phyloP scores from a whole-genome alignment of 305 asterid genomes.

The Plantago lanceolata region DNA sequence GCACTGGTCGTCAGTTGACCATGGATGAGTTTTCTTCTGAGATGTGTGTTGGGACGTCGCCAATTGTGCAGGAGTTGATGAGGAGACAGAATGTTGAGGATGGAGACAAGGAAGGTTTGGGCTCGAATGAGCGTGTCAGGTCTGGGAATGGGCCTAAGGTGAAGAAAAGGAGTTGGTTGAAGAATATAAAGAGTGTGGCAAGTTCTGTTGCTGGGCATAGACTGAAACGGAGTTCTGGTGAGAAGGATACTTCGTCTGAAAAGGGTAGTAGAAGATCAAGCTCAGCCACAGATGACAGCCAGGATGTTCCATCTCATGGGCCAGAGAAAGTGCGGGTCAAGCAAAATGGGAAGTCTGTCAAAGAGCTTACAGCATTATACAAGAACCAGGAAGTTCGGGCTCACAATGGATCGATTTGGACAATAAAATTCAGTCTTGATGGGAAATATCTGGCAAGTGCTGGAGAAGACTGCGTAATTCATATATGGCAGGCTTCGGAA shows the following conservation, averaged over 20 bases:
- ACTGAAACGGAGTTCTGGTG: constrained; percentile 86
- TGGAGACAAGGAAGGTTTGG: constrained; percentile 53
- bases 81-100: constrained; percentile 90
- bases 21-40: constrained; percentile 82
- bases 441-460: constrained; percentile 98
- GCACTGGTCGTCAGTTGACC: constrained; percentile 81
- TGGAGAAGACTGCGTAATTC: constrained; percentile 96
- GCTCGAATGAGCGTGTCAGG: constrained; percentile 48
- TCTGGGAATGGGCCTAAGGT: constrained; percentile 51
- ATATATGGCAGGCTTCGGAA: constrained; percentile 87
- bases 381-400: constrained; percentile 93
- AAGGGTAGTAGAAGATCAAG: constrained; percentile 97
- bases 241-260: constrained; percentile 93
- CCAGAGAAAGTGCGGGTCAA: constrained; percentile 78
- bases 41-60: constrained; percentile 94
- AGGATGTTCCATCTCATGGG: constrained; percentile 80
- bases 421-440: constrained; percentile 93
- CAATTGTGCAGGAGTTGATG: constrained; percentile 94
- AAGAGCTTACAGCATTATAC: constrained; percentile 79
- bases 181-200: constrained; percentile 68
- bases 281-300: constrained; percentile 98
- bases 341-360: constrained; percentile 85
- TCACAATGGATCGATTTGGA: constrained; percentile 93
- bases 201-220: constrained; percentile 64
- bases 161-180: constrained; percentile 82